A percentile compares a stretch with the other conserved stretches of the same genome.
phyloP scores from a whole-genome alignment of 2,329 filamentous ascomycete genomes.

The Colletotrichum sp. region DNA sequence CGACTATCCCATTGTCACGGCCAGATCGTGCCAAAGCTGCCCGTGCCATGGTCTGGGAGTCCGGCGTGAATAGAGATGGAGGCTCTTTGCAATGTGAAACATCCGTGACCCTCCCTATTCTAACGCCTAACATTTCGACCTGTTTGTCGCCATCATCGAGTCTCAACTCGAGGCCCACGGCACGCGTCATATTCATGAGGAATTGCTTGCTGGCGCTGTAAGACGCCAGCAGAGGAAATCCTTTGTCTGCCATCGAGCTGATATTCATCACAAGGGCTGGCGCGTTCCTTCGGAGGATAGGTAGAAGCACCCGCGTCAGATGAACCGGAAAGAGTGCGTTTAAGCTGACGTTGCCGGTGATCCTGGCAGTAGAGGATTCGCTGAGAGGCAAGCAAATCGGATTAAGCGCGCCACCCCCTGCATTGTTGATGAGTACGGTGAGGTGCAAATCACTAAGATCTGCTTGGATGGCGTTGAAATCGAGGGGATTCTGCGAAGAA shows the following conservation, averaged over 20 bases:
- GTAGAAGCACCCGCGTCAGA: neutral
- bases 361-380: neutral
- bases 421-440: neutral
- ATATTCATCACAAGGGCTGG: neutral
- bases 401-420: neutral
- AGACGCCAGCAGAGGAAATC: neutral
- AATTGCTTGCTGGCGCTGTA: neutral
- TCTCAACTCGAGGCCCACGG: neutral
- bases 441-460: neutral
- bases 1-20: neutral
- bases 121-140: neutral
- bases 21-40: neutral
- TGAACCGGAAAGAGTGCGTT: neutral
- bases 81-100: neutral
- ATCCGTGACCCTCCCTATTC: neutral
- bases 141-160: neutral
- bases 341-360: neutral
- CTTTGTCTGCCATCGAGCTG: neutral
- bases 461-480: neutral
- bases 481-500: rapidly evolving
- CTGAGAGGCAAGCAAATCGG: neutral
- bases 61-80: neutral
- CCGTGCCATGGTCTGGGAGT: neutral
- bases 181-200: neutral
- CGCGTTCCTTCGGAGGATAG: neutral